Evolutionary conservation across 176 grass and related monocot species (phyloP), one percentile per base, ranked within the genome.

Genomic region (Puya raimondii): DNA sequence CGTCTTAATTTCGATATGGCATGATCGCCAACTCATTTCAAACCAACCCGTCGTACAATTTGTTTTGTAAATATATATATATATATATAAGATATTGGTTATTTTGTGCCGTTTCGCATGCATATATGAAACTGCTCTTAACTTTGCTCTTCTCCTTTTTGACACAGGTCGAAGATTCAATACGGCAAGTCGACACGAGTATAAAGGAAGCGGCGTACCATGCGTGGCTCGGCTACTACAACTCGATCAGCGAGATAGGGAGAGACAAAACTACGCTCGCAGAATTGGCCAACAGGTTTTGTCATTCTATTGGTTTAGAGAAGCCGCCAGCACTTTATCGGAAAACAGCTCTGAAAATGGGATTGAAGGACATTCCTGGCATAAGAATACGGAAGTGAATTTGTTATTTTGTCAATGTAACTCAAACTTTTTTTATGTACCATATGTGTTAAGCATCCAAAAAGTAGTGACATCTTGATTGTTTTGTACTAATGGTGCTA

Each of bases 131-230:
- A 59, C 54, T 59, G 54, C 10, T 64, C 0, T 66, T 9, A 23
- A 2, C 23, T 49, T 11, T 72, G 23, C 23, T 76, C 21, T 22
- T 27, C 16, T 18, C 33, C 78, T 72, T 75, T 50, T 49, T 9
- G 1, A 63, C 49, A 48, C 63, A 96, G 92, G 88, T 96, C 58
- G 92, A 96, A 52, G 74, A 85, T 69, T 96, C 89, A 3, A 92
- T 96, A 49, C 79, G 71, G 65, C 92, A 67, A 6, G 86, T 96
- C 11, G 93, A 96, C 49, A 83, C 70, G 53, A 92, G 86, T 80
- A 96, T 96, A 53, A 96, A 92, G 74, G 93, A 96, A 74, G 83
- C 88, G 16, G 86, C 89, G 0, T 96, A 92, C 48, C 93, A 92
- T 25, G 93, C 88, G 0, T 96, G 93, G 88, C 89, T 92, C 52